phyloP scores from a whole-genome alignment of 257 asterid species.

The Avicennia marina region DNA sequence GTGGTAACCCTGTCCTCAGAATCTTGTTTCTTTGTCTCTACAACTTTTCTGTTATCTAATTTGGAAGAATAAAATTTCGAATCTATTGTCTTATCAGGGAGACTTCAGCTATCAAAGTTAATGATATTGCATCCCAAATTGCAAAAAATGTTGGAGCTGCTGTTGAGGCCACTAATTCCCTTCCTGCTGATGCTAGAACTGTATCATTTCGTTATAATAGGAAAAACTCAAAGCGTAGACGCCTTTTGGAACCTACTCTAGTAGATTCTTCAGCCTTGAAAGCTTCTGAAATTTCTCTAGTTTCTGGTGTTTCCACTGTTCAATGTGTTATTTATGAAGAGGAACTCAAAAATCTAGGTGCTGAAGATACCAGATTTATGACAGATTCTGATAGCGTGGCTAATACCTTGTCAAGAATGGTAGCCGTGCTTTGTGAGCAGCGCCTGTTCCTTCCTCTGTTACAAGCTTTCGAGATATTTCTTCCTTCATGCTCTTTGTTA shows the following conservation, averaged over 20 bases:
- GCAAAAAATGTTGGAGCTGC: conserved; percentile 93
- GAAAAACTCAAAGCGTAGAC: conserved; percentile 77
- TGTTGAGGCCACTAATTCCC: conserved; percentile 79
- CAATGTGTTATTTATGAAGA: conserved; percentile 46
- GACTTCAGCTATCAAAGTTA: conserved; percentile 90
- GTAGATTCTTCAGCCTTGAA: conserved; percentile 32
- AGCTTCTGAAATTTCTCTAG: conserved; percentile 42
- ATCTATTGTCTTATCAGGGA: conserved; percentile 60
- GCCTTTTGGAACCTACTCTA: conserved; percentile 60
- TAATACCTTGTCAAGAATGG: conserved; percentile 77
- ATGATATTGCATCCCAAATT: conserved; percentile 83
- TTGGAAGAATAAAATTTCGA: conserved; percentile 20
- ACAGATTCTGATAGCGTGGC: conserved; percentile 54
- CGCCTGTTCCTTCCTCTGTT: conserved; percentile 82
- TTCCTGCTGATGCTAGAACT: conserved; percentile 68
- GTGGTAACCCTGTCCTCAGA: conserved; percentile 1
- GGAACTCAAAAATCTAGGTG: conserved; percentile 37
- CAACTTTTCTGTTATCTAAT: conserved; percentile 16
- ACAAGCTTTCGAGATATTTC: conserved; percentile 94
- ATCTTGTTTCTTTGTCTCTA: conserved; percentile 9
- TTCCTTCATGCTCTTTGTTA: conserved; percentile 93
- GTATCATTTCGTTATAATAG: conserved; percentile 72
- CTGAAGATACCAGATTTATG: conserved; percentile 36
- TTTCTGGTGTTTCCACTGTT: conserved; percentile 36
- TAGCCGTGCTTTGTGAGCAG: conserved; percentile 90